Percentiles rank a stretch among this genome's conserved stretches.
Conservation (phyloP, 2,329 filamentous ascomycete species). For the Xylogone sp. region DNA sequence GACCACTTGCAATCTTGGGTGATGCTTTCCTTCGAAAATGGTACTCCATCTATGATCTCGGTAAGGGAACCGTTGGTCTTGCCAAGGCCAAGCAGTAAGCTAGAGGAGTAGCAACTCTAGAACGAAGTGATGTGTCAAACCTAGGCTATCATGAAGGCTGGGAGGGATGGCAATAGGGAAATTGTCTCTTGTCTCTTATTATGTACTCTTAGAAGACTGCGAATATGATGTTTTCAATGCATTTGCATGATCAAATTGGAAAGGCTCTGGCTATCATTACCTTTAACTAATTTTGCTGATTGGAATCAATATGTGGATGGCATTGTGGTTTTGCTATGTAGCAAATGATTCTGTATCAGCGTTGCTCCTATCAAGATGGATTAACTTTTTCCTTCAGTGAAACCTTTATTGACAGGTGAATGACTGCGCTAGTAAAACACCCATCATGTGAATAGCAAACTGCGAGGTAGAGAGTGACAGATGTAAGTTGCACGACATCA, state of each 20-base stretch:
- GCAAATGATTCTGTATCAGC: neutral
- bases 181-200: neutral
- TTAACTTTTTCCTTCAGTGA: too few species aligned
- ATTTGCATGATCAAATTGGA: neutral
- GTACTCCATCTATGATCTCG: slow-evolving; percentile 96
- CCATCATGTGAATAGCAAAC: too few species aligned
- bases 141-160: neutral
- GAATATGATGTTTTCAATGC: neutral
- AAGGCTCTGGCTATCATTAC: neutral
- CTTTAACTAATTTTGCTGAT: neutral
- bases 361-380: too few species aligned
- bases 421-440: too few species aligned
- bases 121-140: neutral
- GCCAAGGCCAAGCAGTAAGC: slow-evolving; percentile 66
- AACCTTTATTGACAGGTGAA: too few species aligned
- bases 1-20: slow-evolving; percentile 91
- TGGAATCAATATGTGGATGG: neutral
- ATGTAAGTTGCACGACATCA: too few species aligned
- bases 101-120: neutral
- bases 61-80: slow-evolving; percentile 82
- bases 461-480: too few species aligned
- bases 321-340: neutral
- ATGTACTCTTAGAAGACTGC: neutral
- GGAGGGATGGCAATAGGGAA: neutral
- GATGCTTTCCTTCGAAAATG: slow-evolving; percentile 81